phyloP scores from a whole-genome alignment of 192 early-diverging fungal genomes.

The Backusella liffmaniae region DNA sequence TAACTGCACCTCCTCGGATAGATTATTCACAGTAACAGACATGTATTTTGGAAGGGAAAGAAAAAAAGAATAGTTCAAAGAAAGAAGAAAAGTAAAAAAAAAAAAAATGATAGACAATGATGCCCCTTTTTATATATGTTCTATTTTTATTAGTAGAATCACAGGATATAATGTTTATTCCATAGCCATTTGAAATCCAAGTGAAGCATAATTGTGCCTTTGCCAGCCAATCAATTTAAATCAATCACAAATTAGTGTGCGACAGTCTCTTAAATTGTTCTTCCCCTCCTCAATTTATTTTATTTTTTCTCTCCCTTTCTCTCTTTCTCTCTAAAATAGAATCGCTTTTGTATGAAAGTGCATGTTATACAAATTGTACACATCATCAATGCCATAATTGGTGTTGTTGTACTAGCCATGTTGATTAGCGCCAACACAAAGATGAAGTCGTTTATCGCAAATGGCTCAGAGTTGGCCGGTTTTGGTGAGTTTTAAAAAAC shows the following conservation, averaged over 20 bases:
- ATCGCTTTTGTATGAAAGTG: neutral
- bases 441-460: constrained; percentile 9
- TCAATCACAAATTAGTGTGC: neutral
- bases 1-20: constrained; percentile 24
- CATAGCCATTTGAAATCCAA: constrained; percentile 5
- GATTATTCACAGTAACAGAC: constrained; percentile 24
- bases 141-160: neutral
- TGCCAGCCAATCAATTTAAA: neutral
- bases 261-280: neutral
- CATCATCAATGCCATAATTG: constrained; percentile 3
- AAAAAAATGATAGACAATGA: neutral
- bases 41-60: neutral
- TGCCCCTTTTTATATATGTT: neutral
- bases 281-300: neutral
- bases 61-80: neutral
- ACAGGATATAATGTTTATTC: neutral
- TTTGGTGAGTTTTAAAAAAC: constrained; percentile 21
- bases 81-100: neutral
- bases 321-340: neutral
- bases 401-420: neutral
- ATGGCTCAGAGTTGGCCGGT: constrained; percentile 11
- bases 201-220: neutral
- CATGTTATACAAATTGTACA: constrained; percentile 21
- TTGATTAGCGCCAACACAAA: constrained; percentile 5
- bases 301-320: neutral